Conservation (phyloP, 2,329 filamentous ascomycete genomes). For the Fusarium sp. region DNA sequence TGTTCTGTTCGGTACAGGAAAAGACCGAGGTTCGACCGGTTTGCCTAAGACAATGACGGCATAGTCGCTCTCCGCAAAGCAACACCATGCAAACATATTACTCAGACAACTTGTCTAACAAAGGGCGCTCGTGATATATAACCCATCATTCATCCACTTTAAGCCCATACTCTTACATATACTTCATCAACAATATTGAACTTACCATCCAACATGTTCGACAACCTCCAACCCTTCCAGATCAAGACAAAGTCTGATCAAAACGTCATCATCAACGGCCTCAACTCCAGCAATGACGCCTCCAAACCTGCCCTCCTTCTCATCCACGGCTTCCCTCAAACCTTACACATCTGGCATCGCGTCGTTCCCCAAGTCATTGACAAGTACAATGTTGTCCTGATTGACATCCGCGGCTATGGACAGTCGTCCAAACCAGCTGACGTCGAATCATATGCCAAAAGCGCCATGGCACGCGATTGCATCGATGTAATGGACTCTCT, state of each 20-base stretch:
- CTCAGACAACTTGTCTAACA: slow-evolving; percentile 10
- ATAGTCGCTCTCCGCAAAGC: slow-evolving; percentile 8
- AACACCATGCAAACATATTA: slow-evolving; percentile 5
- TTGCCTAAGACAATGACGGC: slow-evolving; percentile 1
- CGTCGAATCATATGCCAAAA: slow-evolving; percentile 57
- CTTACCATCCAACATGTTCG: slow-evolving; percentile 50
- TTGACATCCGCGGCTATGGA: slow-evolving; percentile 65
- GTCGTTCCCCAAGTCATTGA: slow-evolving; percentile 54
- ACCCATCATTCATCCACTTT: fast-evolving
- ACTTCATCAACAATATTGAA: no score
- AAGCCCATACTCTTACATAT: no score
- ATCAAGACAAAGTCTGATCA: slow-evolving; percentile 51
- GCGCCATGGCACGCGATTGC: slow-evolving; percentile 61
- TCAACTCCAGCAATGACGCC: slow-evolving; percentile 49
- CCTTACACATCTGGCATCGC: slow-evolving; percentile 63
- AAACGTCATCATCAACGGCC: slow-evolving; percentile 57
- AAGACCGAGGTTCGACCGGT: neutral
- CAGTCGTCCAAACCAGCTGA: slow-evolving; percentile 57
- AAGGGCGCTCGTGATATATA: slow-evolving; percentile 13
- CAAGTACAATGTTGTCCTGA: slow-evolving; percentile 56
- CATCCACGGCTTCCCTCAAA: slow-evolving; percentile 65
- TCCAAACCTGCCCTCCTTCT: slow-evolving; percentile 58
- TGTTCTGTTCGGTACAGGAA: neutral
- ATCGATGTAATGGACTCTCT: slow-evolving; percentile 58
- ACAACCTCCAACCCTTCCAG: slow-evolving; percentile 53